Evolutionary conservation across 169 alveolate species (phyloP).

Genomic region (Sarcocystis neurona): DNA sequence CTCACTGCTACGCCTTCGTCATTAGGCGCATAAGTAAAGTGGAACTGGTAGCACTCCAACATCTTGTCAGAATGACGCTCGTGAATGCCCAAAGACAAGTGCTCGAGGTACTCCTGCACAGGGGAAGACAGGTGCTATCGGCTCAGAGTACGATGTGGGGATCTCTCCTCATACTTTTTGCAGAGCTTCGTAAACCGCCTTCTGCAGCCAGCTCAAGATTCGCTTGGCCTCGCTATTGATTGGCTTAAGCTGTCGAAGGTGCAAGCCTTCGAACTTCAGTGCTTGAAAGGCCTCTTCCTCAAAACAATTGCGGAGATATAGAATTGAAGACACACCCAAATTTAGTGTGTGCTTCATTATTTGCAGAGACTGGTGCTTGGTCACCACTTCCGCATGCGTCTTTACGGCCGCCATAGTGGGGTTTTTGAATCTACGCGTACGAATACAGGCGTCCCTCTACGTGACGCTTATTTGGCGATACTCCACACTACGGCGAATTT

Average conservation of each 20-base stretch:
- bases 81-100: conserved; percentile 40
- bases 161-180: neutral
- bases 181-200: conserved; percentile 36
- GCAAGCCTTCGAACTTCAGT: conserved; percentile 41
- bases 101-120: conserved; percentile 45
- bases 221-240: neutral
- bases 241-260: conserved; percentile 40
- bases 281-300: conserved; percentile 35
- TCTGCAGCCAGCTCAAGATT: conserved; percentile 27
- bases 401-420: conserved; percentile 12
- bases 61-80: conserved; percentile 27
- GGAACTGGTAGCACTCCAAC: conserved; percentile 38
- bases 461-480: too few relatives aligned
- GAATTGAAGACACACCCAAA: conserved; percentile 41
- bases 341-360: conserved; percentile 39
- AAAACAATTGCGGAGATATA: conserved; percentile 38
- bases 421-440: too few relatives aligned
- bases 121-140: neutral
- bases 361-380: conserved; percentile 45
- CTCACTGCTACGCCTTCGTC: conserved; percentile 18
- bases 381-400: conserved; percentile 16
- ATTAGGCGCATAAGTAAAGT: conserved; percentile 29
- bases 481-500: too few relatives aligned
- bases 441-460: too few relatives aligned
- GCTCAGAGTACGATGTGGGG: neutral